Evolutionary conservation across 169 alveolate genomes (phyloP).

Genomic region (Miamiensis avidus): DNA sequence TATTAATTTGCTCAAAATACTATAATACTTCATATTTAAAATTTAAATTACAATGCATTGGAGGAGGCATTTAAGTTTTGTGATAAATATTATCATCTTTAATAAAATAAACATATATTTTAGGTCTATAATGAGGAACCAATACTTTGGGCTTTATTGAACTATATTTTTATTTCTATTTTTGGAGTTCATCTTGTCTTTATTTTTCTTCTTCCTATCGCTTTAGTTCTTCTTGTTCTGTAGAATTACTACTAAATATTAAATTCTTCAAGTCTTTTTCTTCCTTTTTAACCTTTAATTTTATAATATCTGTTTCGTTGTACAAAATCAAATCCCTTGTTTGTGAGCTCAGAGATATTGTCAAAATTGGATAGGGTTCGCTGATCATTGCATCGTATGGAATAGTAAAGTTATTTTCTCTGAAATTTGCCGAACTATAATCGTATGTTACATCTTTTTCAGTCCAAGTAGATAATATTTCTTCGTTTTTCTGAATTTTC

Average conservation of each 20-base stretch:
- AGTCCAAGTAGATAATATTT: not conserved
- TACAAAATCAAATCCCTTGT: not conserved
- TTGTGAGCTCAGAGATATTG: not conserved
- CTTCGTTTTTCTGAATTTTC: not conserved
- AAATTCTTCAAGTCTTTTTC: not conserved
- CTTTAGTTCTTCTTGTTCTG: not conserved
- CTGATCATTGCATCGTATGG: not conserved
- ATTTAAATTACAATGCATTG: not conserved
- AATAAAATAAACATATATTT: no score
- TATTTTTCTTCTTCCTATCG: not conserved
- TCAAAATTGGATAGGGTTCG: not conserved
- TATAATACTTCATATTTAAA: no score
- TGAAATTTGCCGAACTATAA: not conserved
- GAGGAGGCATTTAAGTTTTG: not conserved
- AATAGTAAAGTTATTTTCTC: not conserved
- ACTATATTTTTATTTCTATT: no score
- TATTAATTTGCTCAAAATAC: no score
- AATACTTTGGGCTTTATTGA: not conserved
- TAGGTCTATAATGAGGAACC: not conserved
- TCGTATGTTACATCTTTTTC: not conserved
- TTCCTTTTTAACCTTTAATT: not conserved
- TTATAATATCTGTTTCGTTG: not conserved
- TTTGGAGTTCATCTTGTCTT: not conserved
- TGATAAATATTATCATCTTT: not conserved
- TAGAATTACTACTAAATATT: no score